A percentile compares a stretch with the other conserved stretches of the same genome.
Evolutionary conservation across 1,284 basidiomycete species (phyloP).

Genomic region (Filobasidium uniguttulatum): DNA sequence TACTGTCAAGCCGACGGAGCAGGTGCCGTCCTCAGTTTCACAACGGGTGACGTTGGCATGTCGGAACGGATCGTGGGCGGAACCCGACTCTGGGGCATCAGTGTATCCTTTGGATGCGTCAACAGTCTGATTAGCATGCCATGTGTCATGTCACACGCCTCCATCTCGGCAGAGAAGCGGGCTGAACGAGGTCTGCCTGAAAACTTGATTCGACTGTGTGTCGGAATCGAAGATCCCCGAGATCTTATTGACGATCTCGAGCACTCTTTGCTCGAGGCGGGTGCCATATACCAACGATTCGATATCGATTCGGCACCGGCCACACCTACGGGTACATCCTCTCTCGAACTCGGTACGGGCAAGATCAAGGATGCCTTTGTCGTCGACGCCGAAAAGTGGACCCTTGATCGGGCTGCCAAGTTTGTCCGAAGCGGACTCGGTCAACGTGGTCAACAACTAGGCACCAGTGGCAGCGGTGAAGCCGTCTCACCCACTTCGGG

Average conservation of each 20-base stretch:
- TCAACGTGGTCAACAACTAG: conserved; percentile 19
- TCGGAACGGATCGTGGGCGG: conserved; percentile 88
- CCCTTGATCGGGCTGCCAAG: conserved; percentile 30
- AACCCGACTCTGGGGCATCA: conserved; percentile 91
- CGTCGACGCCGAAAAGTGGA: conserved; percentile 26
- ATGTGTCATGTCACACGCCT: conserved; percentile 99
- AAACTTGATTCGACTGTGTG: conserved; percentile 92
- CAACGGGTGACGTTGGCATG: conserved; percentile 78
- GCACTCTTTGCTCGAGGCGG: conserved; percentile 76
- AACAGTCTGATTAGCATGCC: conserved; percentile 99
- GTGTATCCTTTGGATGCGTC: conserved; percentile 94
- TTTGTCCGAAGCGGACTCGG: conserved; percentile 25
- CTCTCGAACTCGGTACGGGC: conserved; percentile 7
- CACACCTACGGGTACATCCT: conserved; percentile 4
- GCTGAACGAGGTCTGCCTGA: conserved; percentile 90
- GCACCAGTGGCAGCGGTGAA: conserved; percentile 17
- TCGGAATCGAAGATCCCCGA: conserved; percentile 89
- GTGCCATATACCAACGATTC: conserved; percentile 49
- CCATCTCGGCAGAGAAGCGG: conserved; percentile 84
- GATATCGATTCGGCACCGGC: conserved; percentile 22
- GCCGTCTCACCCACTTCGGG: not conserved
- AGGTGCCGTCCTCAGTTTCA: conserved; percentile 89
- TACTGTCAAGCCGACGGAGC: conserved; percentile 75
- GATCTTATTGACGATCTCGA: conserved; percentile 94
- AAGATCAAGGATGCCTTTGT: conserved; percentile 26